phyloP scores from a whole-genome alignment of 2,329 filamentous ascomycete genomes.

The Dactylellina drechsleri region DNA sequence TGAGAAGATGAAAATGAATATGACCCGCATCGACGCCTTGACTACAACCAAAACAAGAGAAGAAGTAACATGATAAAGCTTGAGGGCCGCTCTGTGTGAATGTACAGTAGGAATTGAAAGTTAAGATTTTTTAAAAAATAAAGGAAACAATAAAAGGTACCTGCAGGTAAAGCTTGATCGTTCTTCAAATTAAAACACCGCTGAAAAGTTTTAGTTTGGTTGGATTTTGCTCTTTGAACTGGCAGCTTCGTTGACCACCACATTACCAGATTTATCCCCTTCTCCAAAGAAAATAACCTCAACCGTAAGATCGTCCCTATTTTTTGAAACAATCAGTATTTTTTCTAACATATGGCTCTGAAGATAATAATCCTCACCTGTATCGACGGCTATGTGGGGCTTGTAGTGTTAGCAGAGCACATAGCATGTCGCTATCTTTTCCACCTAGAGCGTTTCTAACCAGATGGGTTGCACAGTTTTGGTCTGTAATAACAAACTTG shows the following conservation, averaged over 20 bases:
- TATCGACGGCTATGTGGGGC: constrained; percentile 92
- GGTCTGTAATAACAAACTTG: constrained; percentile 93
- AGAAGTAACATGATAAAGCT: background rate
- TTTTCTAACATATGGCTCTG: background rate
- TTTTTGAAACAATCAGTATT: constrained; percentile 57
- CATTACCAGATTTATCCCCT: constrained; percentile 75
- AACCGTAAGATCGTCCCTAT: constrained; percentile 91
- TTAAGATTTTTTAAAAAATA: background rate
- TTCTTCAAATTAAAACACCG: background rate
- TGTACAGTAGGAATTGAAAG: background rate
- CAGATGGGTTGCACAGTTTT: constrained; percentile 94
- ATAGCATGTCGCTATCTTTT: constrained; percentile 91
- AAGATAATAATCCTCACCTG: constrained; percentile 69
- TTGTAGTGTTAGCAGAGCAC: constrained; percentile 87
- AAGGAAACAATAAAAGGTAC: too few relatives aligned
- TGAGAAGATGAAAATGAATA: constrained; percentile 12
- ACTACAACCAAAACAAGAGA: background rate
- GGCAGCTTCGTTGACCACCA: constrained; percentile 86
- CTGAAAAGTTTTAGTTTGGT: background rate
- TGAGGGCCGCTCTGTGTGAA: background rate
- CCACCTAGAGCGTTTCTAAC: constrained; percentile 94
- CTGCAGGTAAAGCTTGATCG: too few relatives aligned
- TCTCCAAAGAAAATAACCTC: constrained; percentile 99
- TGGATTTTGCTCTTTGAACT: constrained; percentile 67
- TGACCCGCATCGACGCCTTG: constrained; percentile 35